Conservation (phyloP, 495 filamentous ascomycete genomes). For the Saxophila tyrrhenica region DNA sequence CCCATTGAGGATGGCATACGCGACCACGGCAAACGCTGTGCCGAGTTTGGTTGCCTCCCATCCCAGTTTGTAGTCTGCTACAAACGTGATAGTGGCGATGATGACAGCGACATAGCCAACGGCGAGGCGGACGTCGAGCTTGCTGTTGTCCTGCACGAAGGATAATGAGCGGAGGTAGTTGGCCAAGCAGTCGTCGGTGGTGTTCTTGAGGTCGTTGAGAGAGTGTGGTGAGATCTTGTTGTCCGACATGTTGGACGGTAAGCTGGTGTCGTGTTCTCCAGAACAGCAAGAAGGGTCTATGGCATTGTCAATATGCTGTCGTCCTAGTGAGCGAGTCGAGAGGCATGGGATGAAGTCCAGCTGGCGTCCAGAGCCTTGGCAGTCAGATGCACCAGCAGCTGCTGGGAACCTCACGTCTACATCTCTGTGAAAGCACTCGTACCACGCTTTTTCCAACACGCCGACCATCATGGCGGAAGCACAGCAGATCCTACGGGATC, state of each 20-base stretch:
- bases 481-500: constrained; percentile 97
- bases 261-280: not conserved
- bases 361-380: too few species aligned
- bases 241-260: constrained; percentile 9
- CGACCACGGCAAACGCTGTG: constrained; percentile 62
- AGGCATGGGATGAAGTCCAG: too few species aligned
- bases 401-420: not conserved
- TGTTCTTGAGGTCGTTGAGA: constrained; percentile 84
- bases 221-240: constrained; percentile 57
- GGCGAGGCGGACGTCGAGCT: constrained; percentile 68
- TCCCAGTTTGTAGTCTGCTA: constrained; percentile 79
- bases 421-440: not conserved
- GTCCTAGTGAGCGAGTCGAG: too few species aligned
- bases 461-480: constrained; percentile 61
- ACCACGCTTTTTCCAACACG: not conserved
- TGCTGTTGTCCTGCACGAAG: constrained; percentile 68
- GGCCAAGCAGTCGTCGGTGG: constrained; percentile 85
- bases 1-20: constrained; percentile 73
- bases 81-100: constrained; percentile 72
- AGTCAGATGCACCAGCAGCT: too few species aligned
- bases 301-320: too few species aligned
- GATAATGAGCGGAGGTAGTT: constrained; percentile 78
- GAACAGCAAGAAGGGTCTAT: too few species aligned
- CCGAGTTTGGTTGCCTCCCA: constrained; percentile 70
- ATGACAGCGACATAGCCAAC: constrained; percentile 74